Percentiles rank a stretch among this genome's conserved stretches.
phyloP scores from a whole-genome alignment of 108 stramenopile species.

The Discostella stelligeroides region DNA sequence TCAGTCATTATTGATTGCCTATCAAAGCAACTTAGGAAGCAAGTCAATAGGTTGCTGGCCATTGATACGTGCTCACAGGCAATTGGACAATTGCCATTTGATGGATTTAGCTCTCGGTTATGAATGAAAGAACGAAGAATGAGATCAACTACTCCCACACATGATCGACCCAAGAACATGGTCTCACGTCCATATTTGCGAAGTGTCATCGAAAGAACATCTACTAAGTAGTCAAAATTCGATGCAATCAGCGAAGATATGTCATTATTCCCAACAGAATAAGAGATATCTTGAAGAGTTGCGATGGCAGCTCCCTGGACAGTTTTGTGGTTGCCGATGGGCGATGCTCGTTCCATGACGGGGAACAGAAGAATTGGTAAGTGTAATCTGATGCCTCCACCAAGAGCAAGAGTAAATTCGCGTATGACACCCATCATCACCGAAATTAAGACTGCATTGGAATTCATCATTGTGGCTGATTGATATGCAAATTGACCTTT shows the following conservation, averaged over 20 bases:
- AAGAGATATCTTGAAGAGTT: conserved; percentile 29
- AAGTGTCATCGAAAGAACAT: conserved; percentile 34
- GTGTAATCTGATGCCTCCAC: conserved; percentile 21
- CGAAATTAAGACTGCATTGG: conserved; percentile 47
- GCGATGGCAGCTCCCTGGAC: conserved; percentile 36
- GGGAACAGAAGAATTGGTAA: conserved; percentile 48
- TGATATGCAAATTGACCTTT: background rate
- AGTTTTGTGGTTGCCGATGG: conserved; percentile 40
- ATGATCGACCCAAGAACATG: conserved; percentile 23
- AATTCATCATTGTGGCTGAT: conserved; percentile 41
- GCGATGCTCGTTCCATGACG: conserved; percentile 45
- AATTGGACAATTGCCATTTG: background rate
- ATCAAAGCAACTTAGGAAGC: conserved; percentile 31
- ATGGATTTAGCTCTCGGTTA: conserved; percentile 4
- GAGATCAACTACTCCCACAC: conserved; percentile 43
- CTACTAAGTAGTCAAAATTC: conserved; percentile 59
- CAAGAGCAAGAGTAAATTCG: conserved; percentile 26
- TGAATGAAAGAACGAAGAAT: conserved; percentile 24
- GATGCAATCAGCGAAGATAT: conserved; percentile 27
- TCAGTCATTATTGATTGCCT: conserved; percentile 14
- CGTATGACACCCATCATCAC: conserved; percentile 44
- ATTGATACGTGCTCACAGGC: conserved; percentile 19
- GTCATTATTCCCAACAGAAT: conserved; percentile 11
- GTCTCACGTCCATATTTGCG: conserved; percentile 35
- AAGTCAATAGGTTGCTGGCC: conserved; percentile 33